These are phyloP conservation scores for Ogataea salicorniae DNA, from an alignment of 805 yeast genomes.

Conservation along the genomic window DNA sequence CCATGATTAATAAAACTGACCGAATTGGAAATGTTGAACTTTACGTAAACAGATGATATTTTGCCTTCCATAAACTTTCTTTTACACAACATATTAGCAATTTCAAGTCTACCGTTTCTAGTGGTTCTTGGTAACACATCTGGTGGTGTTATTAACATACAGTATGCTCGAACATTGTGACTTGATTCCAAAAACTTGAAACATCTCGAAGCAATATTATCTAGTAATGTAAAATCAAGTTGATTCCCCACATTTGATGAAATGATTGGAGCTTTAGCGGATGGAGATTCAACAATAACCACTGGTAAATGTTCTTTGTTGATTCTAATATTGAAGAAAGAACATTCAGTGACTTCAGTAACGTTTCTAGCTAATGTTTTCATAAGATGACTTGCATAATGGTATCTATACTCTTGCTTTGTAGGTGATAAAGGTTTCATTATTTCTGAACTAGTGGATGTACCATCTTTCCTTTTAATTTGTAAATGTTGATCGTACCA, in stretches of 20 bases:
- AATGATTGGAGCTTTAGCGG: slow-evolving; percentile 10
- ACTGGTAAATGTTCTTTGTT: slow-evolving; percentile 82
- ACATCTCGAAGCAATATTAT: slow-evolving; percentile 43
- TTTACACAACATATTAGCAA: slow-evolving; percentile 85
- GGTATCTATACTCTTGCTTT: slow-evolving; percentile 45
- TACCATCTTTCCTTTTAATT: slow-evolving; percentile 5
- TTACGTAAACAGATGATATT: slow-evolving; percentile 75
- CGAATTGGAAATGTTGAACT: slow-evolving; percentile 64
- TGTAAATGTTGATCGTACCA: slow-evolving; percentile 51
- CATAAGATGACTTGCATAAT: slow-evolving; percentile 82
- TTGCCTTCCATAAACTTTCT: slow-evolving; percentile 72
- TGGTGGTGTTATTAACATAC: slow-evolving; percentile 75
- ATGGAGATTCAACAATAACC: slow-evolving; percentile 62
- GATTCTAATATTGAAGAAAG: slow-evolving; percentile 80
- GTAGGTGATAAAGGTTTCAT: slow-evolving; percentile 1
- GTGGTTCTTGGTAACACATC: slow-evolving; percentile 79
- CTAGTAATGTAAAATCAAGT: slow-evolving; percentile 37
- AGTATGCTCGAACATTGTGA: slow-evolving; percentile 75
- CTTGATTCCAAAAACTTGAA: slow-evolving; percentile 43
- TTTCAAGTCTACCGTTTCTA: slow-evolving; percentile 82
- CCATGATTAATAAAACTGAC: slow-evolving; percentile 67
- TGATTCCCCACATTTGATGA: slow-evolving; percentile 2
- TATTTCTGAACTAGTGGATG: background rate
- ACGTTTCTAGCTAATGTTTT: slow-evolving; percentile 80
- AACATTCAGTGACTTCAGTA: slow-evolving; percentile 78